Base-by-base conservation (phyloP, 495 filamentous ascomycete genomes). In the Aspergillus sclerotiicarbonarius region DNA sequence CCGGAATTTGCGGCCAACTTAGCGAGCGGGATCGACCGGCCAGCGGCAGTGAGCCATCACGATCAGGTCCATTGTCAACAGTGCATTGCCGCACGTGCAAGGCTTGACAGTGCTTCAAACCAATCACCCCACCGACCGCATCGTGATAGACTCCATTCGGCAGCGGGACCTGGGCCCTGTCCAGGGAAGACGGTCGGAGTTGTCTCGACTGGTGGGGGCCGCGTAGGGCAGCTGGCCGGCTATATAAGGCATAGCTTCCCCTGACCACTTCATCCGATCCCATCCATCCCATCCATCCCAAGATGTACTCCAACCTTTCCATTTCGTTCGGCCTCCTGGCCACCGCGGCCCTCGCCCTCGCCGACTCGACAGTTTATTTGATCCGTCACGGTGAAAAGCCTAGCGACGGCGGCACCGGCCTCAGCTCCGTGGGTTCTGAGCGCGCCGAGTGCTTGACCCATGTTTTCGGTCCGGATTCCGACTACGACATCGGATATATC, bases 371-470 rank as follows among this genome's bases (percentile, higher is more conserved):
- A 0, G 71, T 84, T 30, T 84, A 84, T 60, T 61, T 84, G 6
- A 84, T 84, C 65, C 79, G 82, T 8, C 82, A 84, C 60, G 82
- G 81, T 59, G 82, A 84, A 62, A 84, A 84, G 67, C 82, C 80
- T 19, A 60, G 57, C 29, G 62, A 78, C 53, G 75, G 74, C 31
- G 67, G 61, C 9, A 66, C 68, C 35, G 81, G 80, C 0, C 67
- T 84, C 20, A 81, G 67, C 31, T 46, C 75, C 0, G 54, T 74
- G 48, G 82, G 82, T 15, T 20, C 72, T 13, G 37, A 79, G 61
- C 80, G 82, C 20, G 76, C 82, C 0, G 74, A 84, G 56, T 83
- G 80, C 59, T 64, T 84, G 25, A 68, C 68, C 6, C 57, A 62
- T 15, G 75, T 82, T 6, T 84, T 84, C 51, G 76, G 80, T 5